A percentile compares a stretch with the other conserved stretches of the same genome.
Conservation (phyloP, 176 grass and related monocot genomes). For the Oryza brachyantha region DNA sequence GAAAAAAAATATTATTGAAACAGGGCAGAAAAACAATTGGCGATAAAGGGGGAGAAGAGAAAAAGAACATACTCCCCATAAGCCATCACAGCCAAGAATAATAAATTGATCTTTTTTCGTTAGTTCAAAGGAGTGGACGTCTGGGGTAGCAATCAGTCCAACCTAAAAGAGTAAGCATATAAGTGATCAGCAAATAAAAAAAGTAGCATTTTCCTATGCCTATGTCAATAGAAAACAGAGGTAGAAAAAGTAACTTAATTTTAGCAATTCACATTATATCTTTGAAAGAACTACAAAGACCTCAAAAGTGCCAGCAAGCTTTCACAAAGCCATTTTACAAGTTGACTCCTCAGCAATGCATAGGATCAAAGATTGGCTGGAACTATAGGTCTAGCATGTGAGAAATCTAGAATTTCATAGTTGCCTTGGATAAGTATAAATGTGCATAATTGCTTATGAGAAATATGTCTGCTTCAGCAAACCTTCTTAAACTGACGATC, state of each 20-base stretch:
- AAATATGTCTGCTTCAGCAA: constrained; percentile 7
- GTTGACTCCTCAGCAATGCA: not conserved
- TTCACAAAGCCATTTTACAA: not conserved
- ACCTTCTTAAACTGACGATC: constrained; percentile 98
- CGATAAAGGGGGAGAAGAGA: not conserved
- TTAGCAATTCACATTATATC: not conserved
- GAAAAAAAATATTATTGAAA: not conserved
- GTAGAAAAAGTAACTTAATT: no score
- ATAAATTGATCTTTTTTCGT: constrained; percentile 77
- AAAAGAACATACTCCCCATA: constrained; percentile 80
- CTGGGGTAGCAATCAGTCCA: constrained; percentile 81
- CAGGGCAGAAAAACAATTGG: not conserved
- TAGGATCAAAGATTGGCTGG: not conserved
- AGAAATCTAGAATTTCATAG: not conserved
- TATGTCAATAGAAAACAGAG: not conserved
- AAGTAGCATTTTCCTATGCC: not conserved
- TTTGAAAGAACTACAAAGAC: not conserved
- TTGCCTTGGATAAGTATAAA: not conserved
- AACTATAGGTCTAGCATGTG: not conserved
- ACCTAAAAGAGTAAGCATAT: constrained; percentile 45
- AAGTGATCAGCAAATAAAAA: not conserved
- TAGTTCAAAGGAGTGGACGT: constrained; percentile 88
- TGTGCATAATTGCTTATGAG: not conserved
- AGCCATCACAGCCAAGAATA: constrained; percentile 89
- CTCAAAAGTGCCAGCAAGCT: not conserved